Base-by-base conservation (phyloP, 805 yeast species). In the Nakazawaea wyomingensis region DNA sequence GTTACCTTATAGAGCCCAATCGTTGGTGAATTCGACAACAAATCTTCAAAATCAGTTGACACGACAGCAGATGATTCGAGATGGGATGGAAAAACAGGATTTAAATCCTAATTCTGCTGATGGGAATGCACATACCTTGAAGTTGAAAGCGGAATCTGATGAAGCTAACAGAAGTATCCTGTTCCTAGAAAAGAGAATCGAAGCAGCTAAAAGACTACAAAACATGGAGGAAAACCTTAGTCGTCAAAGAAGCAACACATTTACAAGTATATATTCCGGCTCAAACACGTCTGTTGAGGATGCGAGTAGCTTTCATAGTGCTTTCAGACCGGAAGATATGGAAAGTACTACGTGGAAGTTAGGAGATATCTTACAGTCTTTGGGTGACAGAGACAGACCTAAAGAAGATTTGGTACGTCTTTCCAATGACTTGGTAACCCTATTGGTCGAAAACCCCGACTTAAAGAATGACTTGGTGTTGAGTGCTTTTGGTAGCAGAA, bases 381-480 rank as follows among this genome's bases (percentile, higher is more conserved):
- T 85, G 27, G 80, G 78, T 4, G 75, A 66, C 30, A 68, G 66
- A 34, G 78, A 76, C 31, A 68, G 62, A 38, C 73, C 74, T 17
- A 72, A 78, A 5, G 72, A 68, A 29, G 63, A 60, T 41, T 59
- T 80, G 16, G 73, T 86, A 4, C 61, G 72, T 7, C 77, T 74
- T 47, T 80, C 91, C 1, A 86, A 87, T 55, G 83, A 76, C 33
- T 65, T 87, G 30, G 82, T 83, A 1, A 55, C 64, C 1, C 52
- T 87, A 5, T 60, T 87, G 7, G 71, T 67, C 33, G 66, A 72
- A 36, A 65, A 81, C 53, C 85, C 90, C 0, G 65, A 69, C 21
- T 64, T 88, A 27, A 78, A 78, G 53, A 66, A 73, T 27, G 95
- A 87, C 39, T 64, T 90, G 24, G 80, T 73, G 2, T 56, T 83